Conservation (phyloP, 768 basidiomycete species). For the Cystofilobasidium capitatum region DNA sequence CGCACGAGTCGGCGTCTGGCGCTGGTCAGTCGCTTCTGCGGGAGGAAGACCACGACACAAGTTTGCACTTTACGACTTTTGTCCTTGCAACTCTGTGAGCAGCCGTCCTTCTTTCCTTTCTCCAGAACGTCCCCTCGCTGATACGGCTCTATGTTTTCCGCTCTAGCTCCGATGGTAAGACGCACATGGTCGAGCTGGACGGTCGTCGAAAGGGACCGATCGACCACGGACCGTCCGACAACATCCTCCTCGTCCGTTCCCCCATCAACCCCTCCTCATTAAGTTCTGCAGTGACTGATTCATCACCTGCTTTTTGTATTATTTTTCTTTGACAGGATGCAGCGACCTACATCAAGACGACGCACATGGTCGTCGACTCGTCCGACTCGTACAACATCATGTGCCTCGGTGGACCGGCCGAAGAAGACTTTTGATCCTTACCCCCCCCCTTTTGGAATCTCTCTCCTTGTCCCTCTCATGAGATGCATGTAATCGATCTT, state of each 20-base stretch:
- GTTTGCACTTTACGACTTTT: conserved; percentile 82
- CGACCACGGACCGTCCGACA: conserved; percentile 45
- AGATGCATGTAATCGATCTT: no score
- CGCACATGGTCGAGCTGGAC: conserved; percentile 70
- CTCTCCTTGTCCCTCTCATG: no score
- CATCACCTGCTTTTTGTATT: neutral
- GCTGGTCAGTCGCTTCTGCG: conserved; percentile 61
- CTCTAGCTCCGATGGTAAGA: conserved; percentile 26
- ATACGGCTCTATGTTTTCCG: neutral
- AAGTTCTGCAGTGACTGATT: neutral
- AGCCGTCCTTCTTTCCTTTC: neutral
- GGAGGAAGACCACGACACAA: conserved; percentile 51
- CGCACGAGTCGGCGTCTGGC: conserved; percentile 61
- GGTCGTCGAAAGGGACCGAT: conserved; percentile 67
- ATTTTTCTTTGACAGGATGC: conserved; percentile 47
- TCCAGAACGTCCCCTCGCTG: neutral
- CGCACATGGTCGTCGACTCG: conserved; percentile 49
- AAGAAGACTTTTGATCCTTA: conserved; percentile 29
- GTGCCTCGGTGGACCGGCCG: conserved; percentile 44
- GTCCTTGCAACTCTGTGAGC: conserved; percentile 51
- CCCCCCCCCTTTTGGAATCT: no score
- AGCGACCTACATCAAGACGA: conserved; percentile 52
- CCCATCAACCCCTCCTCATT: no score
- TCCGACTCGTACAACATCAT: conserved; percentile 60
- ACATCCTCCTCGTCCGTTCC: neutral